Evolutionary conservation across 129 eudicot genomes (phyloP), one percentile per base, ranked within the genome.

Genomic region (Centaurea solstitialis): DNA sequence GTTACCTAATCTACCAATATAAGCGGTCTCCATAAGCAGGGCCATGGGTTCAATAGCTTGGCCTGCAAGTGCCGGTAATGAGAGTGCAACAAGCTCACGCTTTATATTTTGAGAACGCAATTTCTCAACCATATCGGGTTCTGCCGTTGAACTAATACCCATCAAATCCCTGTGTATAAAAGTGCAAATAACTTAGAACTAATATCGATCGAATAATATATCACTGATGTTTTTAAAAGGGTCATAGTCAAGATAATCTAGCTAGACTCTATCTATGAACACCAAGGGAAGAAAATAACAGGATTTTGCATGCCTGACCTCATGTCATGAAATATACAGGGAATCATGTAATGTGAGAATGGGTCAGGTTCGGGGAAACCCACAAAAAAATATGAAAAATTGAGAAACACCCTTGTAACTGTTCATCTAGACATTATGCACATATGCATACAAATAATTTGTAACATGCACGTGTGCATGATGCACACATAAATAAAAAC

Each of bases 11-110:
- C 92, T 88, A 74, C 99, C 99, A 86, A 93, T 93, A 85, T 81
- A 96, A 75, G 97, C 98, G 21, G 99, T 96, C 92, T 96, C 98
- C 99, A 93, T 91, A 57, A 96, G 83, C 76, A 91, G 95, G 43
- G 92, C 87, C 77, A 96, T 39, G 9, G 99, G 99, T 21, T 96
- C 99, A 83, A 96, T 90, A 26, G 97, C 94, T 83, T 93, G 99
- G 28, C 99, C 98, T 68, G 94, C 95, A 77, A 93, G 80, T 59
- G 99, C 98, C 3, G 99, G 99, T 70, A 96, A 78, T 76, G 98
- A 78, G 71, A 96, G 87, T 87, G 66, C 73, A 61, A 96, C 12
- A 62, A 96, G 95, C 82, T 96, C 99, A 23, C 78, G 79, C 82
- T 72, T 92, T 65, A 85, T 87, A 72, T 83, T 79, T 67, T 88